phyloP scores from a whole-genome alignment of 208 protist species.

The Leishmania major region DNA sequence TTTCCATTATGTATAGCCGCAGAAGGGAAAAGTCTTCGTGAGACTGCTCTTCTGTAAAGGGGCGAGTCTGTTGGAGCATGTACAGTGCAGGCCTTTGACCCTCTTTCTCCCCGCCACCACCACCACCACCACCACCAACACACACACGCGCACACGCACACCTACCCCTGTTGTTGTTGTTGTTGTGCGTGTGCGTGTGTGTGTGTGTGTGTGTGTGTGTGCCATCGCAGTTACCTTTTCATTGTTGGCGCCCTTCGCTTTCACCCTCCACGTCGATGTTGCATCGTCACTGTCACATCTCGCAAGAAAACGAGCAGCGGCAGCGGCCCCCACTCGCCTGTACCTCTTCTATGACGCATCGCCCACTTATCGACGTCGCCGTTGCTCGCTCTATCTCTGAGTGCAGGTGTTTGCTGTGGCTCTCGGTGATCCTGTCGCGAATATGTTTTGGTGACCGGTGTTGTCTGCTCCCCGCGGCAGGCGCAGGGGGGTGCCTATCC shows the following conservation, averaged over 20 bases:
- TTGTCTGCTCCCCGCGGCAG: too few species aligned
- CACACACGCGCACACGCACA: not conserved
- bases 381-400: not conserved
- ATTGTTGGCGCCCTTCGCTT: not conserved
- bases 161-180: not conserved
- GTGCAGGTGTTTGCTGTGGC: not conserved
- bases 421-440: not conserved
- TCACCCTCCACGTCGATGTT: not conserved
- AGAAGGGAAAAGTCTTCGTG: not conserved
- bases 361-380: not conserved
- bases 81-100: not conserved
- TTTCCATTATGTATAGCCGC: conserved; percentile 4
- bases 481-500: too few species aligned
- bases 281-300: not conserved
- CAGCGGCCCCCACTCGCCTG: not conserved
- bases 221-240: not conserved
- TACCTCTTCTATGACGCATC: not conserved
- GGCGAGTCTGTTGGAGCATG: not conserved
- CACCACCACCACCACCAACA: not conserved
- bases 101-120: too few species aligned
- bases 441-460: too few species aligned
- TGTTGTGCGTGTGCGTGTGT: too few species aligned
- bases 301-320: not conserved
- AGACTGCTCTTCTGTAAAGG: not conserved
- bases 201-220: not conserved